Evolutionary conservation across 371 early-diverging fungal genomes (phyloP).

Genomic region (Circinella umbellata): DNA sequence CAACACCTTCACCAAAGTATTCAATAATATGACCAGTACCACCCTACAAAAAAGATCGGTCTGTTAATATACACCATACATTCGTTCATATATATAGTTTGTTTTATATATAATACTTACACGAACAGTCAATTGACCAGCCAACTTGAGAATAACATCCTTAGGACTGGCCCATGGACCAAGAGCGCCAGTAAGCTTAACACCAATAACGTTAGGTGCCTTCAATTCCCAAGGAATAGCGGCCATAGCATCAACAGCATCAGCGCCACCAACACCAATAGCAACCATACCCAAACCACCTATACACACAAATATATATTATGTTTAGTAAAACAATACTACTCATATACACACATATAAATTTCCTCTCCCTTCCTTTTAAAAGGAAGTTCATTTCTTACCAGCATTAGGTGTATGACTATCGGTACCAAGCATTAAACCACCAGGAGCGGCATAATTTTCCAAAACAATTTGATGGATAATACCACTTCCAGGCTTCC

Average conservation of each 20-base stretch:
- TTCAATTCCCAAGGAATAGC: slow-evolving; percentile 94
- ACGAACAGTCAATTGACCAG: slow-evolving; percentile 86
- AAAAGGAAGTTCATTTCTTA: slow-evolving; percentile 17
- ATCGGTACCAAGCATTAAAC: slow-evolving; percentile 90
- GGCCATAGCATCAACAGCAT: slow-evolving; percentile 96
- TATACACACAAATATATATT: slow-evolving; percentile 28
- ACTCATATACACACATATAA: background rate
- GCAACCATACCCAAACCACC: slow-evolving; percentile 94
- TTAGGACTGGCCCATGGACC: slow-evolving; percentile 93
- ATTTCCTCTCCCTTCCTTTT: too few relatives aligned
- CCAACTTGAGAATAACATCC: slow-evolving; percentile 88
- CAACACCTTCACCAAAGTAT: slow-evolving; percentile 91
- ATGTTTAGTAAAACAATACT: background rate
- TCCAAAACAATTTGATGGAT: slow-evolving; percentile 94
- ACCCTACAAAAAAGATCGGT: slow-evolving; percentile 51
- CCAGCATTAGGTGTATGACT: slow-evolving; percentile 80
- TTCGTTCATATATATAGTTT: too few relatives aligned
- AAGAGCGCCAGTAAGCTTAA: slow-evolving; percentile 87
- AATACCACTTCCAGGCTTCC: slow-evolving; percentile 90
- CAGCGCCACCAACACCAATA: slow-evolving; percentile 95
- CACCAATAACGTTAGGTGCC: slow-evolving; percentile 93
- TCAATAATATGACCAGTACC: slow-evolving; percentile 93
- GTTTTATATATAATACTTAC: slow-evolving; percentile 45
- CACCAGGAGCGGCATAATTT: slow-evolving; percentile 93
- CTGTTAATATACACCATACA: too few relatives aligned